A percentile compares a stretch with the other conserved stretches of the same genome.
Conservation (phyloP, 1,284 basidiomycete species). For the Tilletiopsis washingtonensis region DNA sequence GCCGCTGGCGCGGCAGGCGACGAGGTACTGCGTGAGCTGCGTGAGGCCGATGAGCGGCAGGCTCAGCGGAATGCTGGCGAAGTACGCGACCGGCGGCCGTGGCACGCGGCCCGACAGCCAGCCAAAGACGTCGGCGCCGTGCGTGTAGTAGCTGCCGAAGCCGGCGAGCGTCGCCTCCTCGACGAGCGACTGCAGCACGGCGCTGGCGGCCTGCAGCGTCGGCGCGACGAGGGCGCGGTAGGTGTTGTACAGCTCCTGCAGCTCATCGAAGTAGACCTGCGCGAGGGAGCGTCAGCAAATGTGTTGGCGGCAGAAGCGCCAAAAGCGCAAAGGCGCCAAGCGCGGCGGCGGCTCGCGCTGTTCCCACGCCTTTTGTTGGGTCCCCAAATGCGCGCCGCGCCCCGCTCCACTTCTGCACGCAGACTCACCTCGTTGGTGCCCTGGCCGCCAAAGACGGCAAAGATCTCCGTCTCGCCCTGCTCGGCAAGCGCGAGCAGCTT, state of each 20-base stretch:
- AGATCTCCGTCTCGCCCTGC: conserved; percentile 68
- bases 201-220: conserved; percentile 61
- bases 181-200: conserved; percentile 22
- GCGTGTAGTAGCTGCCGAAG: conserved; percentile 64
- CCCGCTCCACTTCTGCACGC: too few species aligned
- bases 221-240: conserved; percentile 76
- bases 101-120: conserved; percentile 70
- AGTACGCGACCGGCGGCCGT: conserved; percentile 74
- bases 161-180: conserved; percentile 52
- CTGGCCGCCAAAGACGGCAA: conserved; percentile 95
- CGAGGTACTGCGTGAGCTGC: conserved; percentile 85
- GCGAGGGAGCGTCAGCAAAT: conserved; percentile 1
- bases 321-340: too few species aligned
- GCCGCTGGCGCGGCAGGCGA: conserved; percentile 65
- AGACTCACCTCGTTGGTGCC: conserved; percentile 74
- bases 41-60: conserved; percentile 92
- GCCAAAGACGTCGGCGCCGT: conserved; percentile 71
- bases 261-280: conserved; percentile 84
- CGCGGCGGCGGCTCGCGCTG: too few species aligned
- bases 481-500: conserved; percentile 64
- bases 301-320: too few species aligned
- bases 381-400: too few species aligned
- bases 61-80: conserved; percentile 89
- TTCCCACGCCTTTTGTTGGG: too few species aligned
- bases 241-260: conserved; percentile 80